Conservation (phyloP, 2,329 filamentous ascomycete genomes). For the Aspergillus quadricinctus region DNA sequence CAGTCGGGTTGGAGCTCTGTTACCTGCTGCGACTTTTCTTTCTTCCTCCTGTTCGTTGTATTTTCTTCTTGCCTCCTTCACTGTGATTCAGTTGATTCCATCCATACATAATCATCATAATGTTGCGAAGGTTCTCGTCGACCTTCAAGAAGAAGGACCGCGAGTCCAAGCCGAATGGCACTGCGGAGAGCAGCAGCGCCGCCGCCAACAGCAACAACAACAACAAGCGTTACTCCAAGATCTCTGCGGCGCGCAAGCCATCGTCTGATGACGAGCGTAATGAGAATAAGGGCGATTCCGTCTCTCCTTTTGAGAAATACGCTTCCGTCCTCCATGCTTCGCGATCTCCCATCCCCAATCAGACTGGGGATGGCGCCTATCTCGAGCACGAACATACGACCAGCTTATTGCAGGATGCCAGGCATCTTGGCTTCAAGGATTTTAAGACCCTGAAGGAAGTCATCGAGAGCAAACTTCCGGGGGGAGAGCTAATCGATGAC, state of each 20-base stretch:
- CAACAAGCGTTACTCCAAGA: constrained; percentile 33
- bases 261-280: constrained; percentile 24
- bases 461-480: constrained; percentile 61
- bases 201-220: constrained; percentile 19
- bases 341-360: constrained; percentile 58
- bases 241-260: constrained; percentile 20
- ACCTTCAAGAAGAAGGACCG: constrained; percentile 38
- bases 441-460: constrained; percentile 60
- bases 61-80: not conserved
- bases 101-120: constrained; percentile 19
- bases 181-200: constrained; percentile 20
- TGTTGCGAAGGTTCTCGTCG: constrained; percentile 39
- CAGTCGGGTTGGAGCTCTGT: not conserved
- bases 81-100: not conserved
- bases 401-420: constrained; percentile 55
- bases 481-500: constrained; percentile 59
- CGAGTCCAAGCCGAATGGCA: constrained; percentile 29
- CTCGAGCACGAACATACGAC: constrained; percentile 48
- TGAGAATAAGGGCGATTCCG: constrained; percentile 39
- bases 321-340: constrained; percentile 51
- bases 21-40: not conserved
- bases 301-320: constrained; percentile 41
- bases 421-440: constrained; percentile 53
- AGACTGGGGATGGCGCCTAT: constrained; percentile 62
- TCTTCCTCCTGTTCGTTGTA: not conserved